phyloP scores from a whole-genome alignment of 352 stramenopile species.

The Vaucheria bursata region DNA sequence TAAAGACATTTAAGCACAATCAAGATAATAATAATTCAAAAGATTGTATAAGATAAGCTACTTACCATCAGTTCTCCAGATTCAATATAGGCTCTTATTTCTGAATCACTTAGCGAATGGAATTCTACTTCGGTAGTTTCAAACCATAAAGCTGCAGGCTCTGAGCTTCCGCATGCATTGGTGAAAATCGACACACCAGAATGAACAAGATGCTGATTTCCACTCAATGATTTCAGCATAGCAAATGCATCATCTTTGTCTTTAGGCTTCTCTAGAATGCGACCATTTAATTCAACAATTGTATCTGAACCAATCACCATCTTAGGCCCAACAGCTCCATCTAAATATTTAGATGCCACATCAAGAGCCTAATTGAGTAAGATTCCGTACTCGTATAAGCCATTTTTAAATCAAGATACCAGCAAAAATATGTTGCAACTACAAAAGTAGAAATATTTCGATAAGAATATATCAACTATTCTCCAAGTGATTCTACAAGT shows the following conservation, averaged over 20 bases:
- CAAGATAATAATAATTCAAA: no score
- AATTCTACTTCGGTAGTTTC: conserved; percentile 35
- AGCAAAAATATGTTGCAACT: no score
- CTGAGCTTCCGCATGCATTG: conserved; percentile 3
- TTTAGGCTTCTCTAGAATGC: conserved; percentile 74
- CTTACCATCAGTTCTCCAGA: conserved; percentile 1
- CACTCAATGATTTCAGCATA: conserved; percentile 66
- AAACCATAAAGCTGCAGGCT: conserved; percentile 50
- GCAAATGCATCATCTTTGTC: conserved; percentile 66
- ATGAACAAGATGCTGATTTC: conserved; percentile 66
- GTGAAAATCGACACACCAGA: conserved; percentile 66
- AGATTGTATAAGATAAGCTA: neutral
- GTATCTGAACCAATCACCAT: conserved; percentile 42
- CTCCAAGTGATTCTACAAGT: no score
- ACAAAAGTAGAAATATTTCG: no score
- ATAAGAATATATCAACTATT: no score
- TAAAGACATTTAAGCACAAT: no score
- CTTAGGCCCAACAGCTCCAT: neutral
- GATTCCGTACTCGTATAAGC: neutral
- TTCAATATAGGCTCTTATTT: conserved; percentile 61
- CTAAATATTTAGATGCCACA: conserved; percentile 26
- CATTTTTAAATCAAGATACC: neutral
- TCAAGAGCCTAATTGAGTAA: conserved; percentile 10
- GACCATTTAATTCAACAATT: conserved; percentile 64
- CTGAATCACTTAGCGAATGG: conserved; percentile 18